Evolutionary conservation across 2,329 filamentous ascomycete genomes (phyloP).

Genomic region (Curvularia hawaiiensis): DNA sequence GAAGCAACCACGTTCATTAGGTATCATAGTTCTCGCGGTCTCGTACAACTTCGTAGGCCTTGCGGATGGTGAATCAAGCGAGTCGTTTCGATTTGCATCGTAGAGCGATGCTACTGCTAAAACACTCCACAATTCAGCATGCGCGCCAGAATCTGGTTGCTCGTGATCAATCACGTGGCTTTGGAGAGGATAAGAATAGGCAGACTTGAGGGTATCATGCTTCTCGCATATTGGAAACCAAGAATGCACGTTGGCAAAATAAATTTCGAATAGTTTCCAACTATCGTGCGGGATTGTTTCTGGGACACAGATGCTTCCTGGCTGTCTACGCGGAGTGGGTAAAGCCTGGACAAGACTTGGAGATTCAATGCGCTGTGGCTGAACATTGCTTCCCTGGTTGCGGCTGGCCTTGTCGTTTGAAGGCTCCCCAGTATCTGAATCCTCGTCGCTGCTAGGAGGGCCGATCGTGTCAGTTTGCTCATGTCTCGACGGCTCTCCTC

Average conservation of each 20-base stretch:
- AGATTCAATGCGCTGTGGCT: neutral
- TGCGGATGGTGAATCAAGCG: conserved; percentile 9
- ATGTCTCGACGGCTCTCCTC: conserved; percentile 42
- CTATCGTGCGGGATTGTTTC: conserved; percentile 57
- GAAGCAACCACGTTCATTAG: conserved; percentile 38
- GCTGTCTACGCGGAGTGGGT: neutral
- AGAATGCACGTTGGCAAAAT: conserved; percentile 75
- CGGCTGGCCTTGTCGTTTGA: conserved; percentile 1
- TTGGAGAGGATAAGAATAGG: conserved; percentile 60
- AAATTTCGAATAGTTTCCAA: conserved; percentile 70
- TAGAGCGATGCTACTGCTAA: conserved; percentile 50
- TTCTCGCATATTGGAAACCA: conserved; percentile 79
- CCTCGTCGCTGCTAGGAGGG: conserved; percentile 35
- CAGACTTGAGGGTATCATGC: conserved; percentile 63
- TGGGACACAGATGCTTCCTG: neutral
- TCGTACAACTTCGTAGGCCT: conserved; percentile 32
- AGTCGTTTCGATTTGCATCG: conserved; percentile 13
- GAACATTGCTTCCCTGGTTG: conserved; percentile 7
- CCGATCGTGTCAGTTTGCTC: conserved; percentile 23
- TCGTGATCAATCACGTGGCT: conserved; percentile 39
- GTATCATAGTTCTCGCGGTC: conserved; percentile 38
- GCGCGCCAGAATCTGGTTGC: conserved; percentile 39
- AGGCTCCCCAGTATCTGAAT: conserved; percentile 29
- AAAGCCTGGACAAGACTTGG: neutral
- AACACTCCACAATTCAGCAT: conserved; percentile 54